Evolutionary conservation across 2,329 filamentous ascomycete species (phyloP), one percentile per base, ranked within the genome.

Genomic region (Botrytis medusae): DNA sequence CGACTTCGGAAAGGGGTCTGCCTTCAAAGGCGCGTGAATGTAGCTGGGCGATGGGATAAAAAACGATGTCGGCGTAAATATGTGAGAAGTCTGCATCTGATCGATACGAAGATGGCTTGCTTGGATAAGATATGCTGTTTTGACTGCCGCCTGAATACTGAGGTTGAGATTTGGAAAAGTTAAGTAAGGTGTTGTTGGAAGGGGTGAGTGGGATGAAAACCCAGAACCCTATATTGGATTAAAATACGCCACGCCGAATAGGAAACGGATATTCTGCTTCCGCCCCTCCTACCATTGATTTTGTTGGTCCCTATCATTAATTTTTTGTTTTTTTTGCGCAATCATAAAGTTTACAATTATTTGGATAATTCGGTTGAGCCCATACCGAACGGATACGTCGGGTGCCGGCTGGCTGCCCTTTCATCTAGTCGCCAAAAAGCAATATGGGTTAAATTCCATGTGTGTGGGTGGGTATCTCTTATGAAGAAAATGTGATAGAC

Each of bases 401-500:
- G 51, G 29, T 48, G 44, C 54, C 69, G 69, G 57, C 25, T 62
- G 60, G 34, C 40, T 46, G 32, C 57, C 51, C 64, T 37, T 70
- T 70, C 51, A 46, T 60, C 48, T 34, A 67, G 42, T 71, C 64
- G 25, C 25, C 32, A 51, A 64, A 51, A 64, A 40, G 22, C 59
- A 71, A 48, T 64, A 32, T 68, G 44, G 22, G 42, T 46, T 69
- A 34, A 68, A 69, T 40, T 42, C 34, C 64, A 68, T 69, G 67
- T 60, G n/a, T 44, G 32, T 70, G 68, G 51, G 54, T 70, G 54
- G 68, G 16, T 61, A 40, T 46, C 60, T 63, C 42, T 61, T 54
- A 25, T 60, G 71, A 72, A 72, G 71, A 72, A 69, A 72, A 72
- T 72, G 71, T 72, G 71, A 72, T 69, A 72, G 64, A 72, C 51